These are phyloP conservation scores for Acephala macrosclerotiorum DNA, from an alignment of 2,329 filamentous ascomycete genomes.

Conservation along the genomic window DNA sequence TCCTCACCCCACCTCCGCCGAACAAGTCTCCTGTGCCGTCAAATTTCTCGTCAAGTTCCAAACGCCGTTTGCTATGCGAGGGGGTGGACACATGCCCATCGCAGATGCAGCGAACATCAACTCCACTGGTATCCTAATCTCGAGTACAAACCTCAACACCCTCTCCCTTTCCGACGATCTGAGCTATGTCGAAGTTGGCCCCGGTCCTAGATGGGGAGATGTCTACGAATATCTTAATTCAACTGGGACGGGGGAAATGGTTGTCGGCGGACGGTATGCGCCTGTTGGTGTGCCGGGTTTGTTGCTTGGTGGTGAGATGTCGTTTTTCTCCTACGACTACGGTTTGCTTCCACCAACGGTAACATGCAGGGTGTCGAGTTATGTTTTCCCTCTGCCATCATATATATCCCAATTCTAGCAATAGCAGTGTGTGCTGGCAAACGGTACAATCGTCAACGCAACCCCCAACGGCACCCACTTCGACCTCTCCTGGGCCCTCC, in stretches of 20 bases:
- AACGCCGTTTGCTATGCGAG: conserved; percentile 59
- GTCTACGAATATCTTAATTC: conserved; percentile 47
- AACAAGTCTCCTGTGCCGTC: conserved; percentile 30
- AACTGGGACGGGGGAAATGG: conserved; percentile 40
- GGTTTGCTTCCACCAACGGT: conserved; percentile 32
- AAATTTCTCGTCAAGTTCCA: conserved; percentile 22
- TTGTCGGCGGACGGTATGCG: conserved; percentile 47
- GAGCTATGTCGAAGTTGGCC: conserved; percentile 43
- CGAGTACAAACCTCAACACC: conserved; percentile 45
- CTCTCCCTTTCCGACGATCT: conserved; percentile 38
- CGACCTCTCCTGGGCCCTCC: conserved; percentile 61
- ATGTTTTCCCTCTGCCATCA: neutral
- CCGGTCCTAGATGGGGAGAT: conserved; percentile 48
- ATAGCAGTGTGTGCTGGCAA: conserved; percentile 47
- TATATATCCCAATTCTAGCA: conserved; percentile 3
- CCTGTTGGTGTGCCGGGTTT: conserved; percentile 50
- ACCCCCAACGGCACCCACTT: conserved; percentile 50
- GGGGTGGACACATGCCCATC: conserved; percentile 67
- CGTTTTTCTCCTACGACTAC: conserved; percentile 32
- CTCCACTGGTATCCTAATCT: conserved; percentile 56
- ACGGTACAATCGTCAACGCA: conserved; percentile 54
- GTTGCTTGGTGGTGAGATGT: conserved; percentile 45
- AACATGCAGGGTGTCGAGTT: conserved; percentile 23
- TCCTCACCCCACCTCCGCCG: conserved; percentile 25
- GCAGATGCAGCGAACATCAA: conserved; percentile 58